These are phyloP conservation scores for Saccharomycopsis fermentans DNA, from an alignment of 805 yeast genomes.

Conservation along the genomic window DNA sequence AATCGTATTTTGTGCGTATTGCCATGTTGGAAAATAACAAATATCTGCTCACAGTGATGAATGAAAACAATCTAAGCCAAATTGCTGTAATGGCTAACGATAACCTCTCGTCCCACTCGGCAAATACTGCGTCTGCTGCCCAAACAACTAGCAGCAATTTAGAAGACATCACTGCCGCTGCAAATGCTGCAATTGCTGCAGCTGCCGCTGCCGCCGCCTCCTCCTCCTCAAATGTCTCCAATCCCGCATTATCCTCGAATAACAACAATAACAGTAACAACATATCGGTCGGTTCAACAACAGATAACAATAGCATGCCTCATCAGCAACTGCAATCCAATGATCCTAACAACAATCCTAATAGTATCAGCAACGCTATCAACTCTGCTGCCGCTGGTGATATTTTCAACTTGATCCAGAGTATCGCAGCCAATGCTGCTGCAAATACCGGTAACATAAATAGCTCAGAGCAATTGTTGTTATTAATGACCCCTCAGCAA, in stretches of 20 bases:
- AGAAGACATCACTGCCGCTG: neutral
- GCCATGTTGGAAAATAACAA: neutral
- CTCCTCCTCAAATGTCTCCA: neutral
- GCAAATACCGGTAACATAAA: neutral
- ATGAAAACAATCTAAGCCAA: neutral
- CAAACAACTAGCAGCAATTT: neutral
- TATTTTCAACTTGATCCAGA: constrained; percentile 3
- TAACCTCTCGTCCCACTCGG: no score
- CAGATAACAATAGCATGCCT: neutral
- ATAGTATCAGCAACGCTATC: neutral
- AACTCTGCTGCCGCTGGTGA: neutral
- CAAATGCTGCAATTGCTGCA: constrained; percentile 7
- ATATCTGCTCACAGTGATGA: neutral
- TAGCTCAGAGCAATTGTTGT: neutral
- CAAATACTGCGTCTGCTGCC: neutral
- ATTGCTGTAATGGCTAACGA: no score
- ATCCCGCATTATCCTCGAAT: no score
- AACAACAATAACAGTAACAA: neutral
- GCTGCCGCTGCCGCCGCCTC: constrained; percentile 9
- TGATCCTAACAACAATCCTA: neutral
- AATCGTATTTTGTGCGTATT: neutral
- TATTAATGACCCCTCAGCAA: neutral
- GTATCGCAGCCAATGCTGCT: neutral
- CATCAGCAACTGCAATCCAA: neutral
- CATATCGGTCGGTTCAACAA: neutral